Evolutionary conservation across 352 stramenopile genomes (phyloP), one percentile per base, ranked within the genome.

Genomic region (Elongisporangium prolatum): DNA sequence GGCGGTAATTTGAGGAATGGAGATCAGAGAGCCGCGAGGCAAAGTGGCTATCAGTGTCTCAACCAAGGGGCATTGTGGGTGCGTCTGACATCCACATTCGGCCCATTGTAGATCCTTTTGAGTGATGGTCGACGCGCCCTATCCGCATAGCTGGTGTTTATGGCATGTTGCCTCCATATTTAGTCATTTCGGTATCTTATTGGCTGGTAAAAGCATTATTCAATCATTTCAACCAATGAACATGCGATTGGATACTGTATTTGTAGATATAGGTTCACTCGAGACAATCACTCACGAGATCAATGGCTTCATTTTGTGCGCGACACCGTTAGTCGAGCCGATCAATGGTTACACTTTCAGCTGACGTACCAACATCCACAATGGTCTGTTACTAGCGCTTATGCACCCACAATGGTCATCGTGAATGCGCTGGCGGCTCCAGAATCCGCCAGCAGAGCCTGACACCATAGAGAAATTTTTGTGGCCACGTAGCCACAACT

Each of bases 401-500:
- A 14, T 13, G 9, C 28, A 40, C 28, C 28, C 9, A 40, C 28
- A 40, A 40, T 9, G 28, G 28, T 13, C 28, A 14, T 40, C 5
- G 28, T 8, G 28, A 40, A 40, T 40, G 28, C 28, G 28, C 4
- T 40, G 28, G 28, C 28, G 8, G 28, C 9, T 40, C 28, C 28
- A 9, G 28, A 40, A 14, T 6, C 28, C 4, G 28, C 28, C 28
- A 40, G 28, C 28, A 40, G 9, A 40, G 28, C 28, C 28, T 40
- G 28, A 40, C 28, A 9, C 28, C 28, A 13, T 9, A 13, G 4
- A 9, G 8, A 40, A 40, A 6, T 40, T 40, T 13, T 13, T 13
- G 5, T 40, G 28, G 28, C 4, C 4, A 40, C 14, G 28, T 40
- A 40, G 28, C 28, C 50, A 64, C 16, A 52, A 21, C 59, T 67